Evolutionary conservation across 2,329 filamentous ascomycete genomes (phyloP), one percentile per base, ranked within the genome.

Genomic region (Monilinia fructicola): DNA sequence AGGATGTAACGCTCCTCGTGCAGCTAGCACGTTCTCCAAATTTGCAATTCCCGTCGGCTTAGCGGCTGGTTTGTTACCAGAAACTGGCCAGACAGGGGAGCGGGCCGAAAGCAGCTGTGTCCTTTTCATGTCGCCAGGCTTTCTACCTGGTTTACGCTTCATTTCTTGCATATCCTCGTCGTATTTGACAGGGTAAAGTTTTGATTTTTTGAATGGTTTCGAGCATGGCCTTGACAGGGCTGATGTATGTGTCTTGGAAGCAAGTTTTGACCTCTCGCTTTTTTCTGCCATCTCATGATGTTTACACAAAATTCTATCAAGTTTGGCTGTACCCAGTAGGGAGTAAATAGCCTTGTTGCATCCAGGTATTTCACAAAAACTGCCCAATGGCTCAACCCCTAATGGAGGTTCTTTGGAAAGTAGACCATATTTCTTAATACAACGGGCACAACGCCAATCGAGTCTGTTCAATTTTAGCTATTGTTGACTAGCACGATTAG

Each of bases 141-240:
- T 66, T 52, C 65, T 69, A 14, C 48, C 64, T 56, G n/a, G 61
- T 53, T 69, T 70, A 48, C 63, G 61, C 61, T 70, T 72, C 44
- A 69, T 38, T 26, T 54, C 60, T 26, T 65, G 67, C 59, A 69
- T 68, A 50, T 71, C 71, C 31, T 65, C 44, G 14, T 73, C 71
- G 35, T 68, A 70, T 35, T 67, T 67, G n/a, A 70, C 16, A 40
- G 54, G 54, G 38, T 74, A 69, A 31, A 73, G 35, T n/a, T 71
- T 72, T 9, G 38, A 59, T 54, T 73, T 73, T 12, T 70, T 61
- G 31, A 73, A 48, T 6, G 58, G 52, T n/a, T 59, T 67, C 6
- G 65, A 60, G 0, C 21, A 12, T 21, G 56, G 40, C 31, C 40
- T 63, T 53, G 28, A 23, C 40, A 53, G 48, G 3, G 62, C 53